Base-by-base conservation (phyloP, 352 stramenopile species). In the Pythium phragmiticola region DNA sequence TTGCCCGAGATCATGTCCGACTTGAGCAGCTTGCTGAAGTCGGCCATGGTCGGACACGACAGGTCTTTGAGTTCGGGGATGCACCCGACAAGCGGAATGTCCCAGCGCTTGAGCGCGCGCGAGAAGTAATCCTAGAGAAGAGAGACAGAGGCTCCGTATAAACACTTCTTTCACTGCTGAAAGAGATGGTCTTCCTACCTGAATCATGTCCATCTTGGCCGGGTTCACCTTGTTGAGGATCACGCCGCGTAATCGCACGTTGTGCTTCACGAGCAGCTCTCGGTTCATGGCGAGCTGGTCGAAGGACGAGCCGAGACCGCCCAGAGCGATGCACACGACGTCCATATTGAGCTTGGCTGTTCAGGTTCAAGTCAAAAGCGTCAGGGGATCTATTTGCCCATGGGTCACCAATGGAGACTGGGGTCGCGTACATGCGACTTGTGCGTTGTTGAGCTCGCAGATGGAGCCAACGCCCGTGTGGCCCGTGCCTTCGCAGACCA, bases 401-500 rank as follows among this genome's bases (percentile, higher is more conserved):
- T 54, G 23, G 28, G 26, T n/a, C 23, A 7, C 17, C 7, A 54
- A 39, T 17, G 17, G 21, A n/a, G 26, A 45, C 48, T 11, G 17
- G n/a, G 30, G 12, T 16, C 13, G 56, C 61, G 9, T 79, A 94
- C 84, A 75, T 53, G 87, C 87, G 19, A 97, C 89, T 66, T 94
- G 84, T 7, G 89, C 89, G 66, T 97, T 97, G 71, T 94, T 97
- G 57, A 94, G 77, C 66, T 94, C 89, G 47, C 89, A 94, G 62
- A 97, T 95, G 34, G 87, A 96, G 39, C 89, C 89, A 26, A 97
- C 89, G n/a, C 88, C 89, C 51, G 86, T 91, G 73, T 97, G 89
- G 7, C 89, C 89, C 28, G 89, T 99, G 64, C 97, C 97, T 80
- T 99, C 97, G 45, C 92, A 92, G 39, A 99, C 81, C 47, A 98